Base-by-base conservation (phyloP, 2,329 filamentous ascomycete species). In the Rachicladosporium sp. region DNA sequence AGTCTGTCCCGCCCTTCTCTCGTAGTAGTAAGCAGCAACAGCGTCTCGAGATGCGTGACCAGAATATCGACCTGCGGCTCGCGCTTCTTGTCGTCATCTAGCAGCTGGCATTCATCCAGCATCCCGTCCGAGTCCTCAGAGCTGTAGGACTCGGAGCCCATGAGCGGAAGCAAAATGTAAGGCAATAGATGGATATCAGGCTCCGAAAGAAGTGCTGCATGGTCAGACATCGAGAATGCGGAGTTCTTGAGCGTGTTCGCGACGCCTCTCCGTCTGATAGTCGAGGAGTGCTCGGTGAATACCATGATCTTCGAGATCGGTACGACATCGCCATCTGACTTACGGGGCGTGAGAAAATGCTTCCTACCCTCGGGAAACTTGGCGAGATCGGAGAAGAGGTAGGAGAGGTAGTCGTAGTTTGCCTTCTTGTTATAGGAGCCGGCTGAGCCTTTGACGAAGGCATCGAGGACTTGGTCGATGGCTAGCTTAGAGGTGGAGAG, bases 171-270 rank as follows among this genome's bases (percentile, higher is more conserved):
- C 7, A 98, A 66, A 10, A 96, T 68, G 59, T 96, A 96, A 0
- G 89, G 88, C 4, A 96, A 65, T 10, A 96, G 72, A 51, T 93
- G 81, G 36, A 88, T 78, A 31, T 78, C 78, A 11, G 79, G 74
- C 37, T 82, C 77, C 3, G 61, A 71, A 34, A 95, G 63, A 38
- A 94, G 78, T 9, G 31, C 43, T 6, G 74, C 67, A 53, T 96
- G 89, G 0, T 80, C 73, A 3, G 74, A 63, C 4, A 89, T 64
- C 52, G 93, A 82, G 56, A 98, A 96, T 5, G 85, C 78, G 23
- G 84, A 77, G 56, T 98, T 98, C 62, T 96, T 96, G 58, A 98
- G 86, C 7, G 86, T 91, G 44, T 80, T 87, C 6, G 89, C 89
- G n/a, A 95, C 88, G n/a, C 91, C 91, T 53, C 86, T 85, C 40